Base-by-base conservation (phyloP, 495 filamentous ascomycete species). In the Xeromyces bisporus region DNA sequence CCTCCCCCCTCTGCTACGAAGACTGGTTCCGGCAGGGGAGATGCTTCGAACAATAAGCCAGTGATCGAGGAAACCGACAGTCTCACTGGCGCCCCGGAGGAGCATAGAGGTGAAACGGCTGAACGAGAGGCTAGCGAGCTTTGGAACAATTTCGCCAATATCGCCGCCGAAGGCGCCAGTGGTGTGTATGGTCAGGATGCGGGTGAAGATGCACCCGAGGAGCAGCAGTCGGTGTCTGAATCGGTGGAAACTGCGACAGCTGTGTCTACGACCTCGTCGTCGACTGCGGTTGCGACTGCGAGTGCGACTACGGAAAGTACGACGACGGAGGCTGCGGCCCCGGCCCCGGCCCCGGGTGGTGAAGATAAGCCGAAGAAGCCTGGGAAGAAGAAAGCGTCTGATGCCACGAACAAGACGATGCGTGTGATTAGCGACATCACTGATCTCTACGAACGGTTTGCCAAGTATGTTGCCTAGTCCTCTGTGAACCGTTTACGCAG, bases 61-160 rank as follows among this genome's bases (percentile, higher is more conserved):
- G 63, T 64, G 25, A 66, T 72, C 4, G 80, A 73, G 0, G 69
- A 80, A 1, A 58, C 82, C 2, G 81, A 80, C 8, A 83, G 75
- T 20, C 59, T 77, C 3, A 91, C 83, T 0, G 84, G 83, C 11
- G 82, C 77, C 0, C 77, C 81, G 0, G 80, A 92, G 52, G 79
- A 75, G 33, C 73, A 84, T 47, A 77, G 84, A 42, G 84, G 84
- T 11, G 84, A 91, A 47, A 80, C 82, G 0, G 81, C 82, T 3
- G 84, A 93, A 46, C 69, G 77, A 36, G 84, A 92, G 48, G 84
- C 84, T 2, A 73, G 63, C 39, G 86, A 83, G 40, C 73, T 93
- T 37, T 71, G 89, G 20, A 76, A 75, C 38, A 70, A 75, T 17
- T 73, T 89, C 32, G 75, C 79, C 4, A 67, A 66, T 2, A 71